Evolutionary conservation across 192 early-diverging fungal species (phyloP), one percentile per base, ranked within the genome.

Genomic region (Backusella tarrabulga): DNA sequence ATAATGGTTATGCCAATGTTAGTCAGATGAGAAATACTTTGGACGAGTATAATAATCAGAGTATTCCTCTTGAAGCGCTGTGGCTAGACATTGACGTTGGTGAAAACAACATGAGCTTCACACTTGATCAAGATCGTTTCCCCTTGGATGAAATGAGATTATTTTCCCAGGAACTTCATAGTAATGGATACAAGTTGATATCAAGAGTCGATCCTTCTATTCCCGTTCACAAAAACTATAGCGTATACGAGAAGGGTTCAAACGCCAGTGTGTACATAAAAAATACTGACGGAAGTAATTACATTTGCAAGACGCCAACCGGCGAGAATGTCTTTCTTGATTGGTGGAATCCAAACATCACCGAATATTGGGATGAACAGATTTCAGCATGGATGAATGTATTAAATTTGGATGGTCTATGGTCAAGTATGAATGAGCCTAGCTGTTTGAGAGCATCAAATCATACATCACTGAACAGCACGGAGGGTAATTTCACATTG

Each of bases 61-160:
- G 81, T 7, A 87, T 93, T 44, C 92, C 92, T 6, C 75, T 74
- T 11, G 66, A 76, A 4, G 26, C 75, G 15, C 26, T 36, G 1
- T 92, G 91, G 91, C 87, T 88, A 4, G 91, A 92, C 71, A 85
- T 93, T 54, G 92, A 93, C 73, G 91, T 92, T 74, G 91, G 91
- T 90, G 89, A 91, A 40, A 34, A 42, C 5, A 84, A 76, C 35
- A 88, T 86, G 67, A 85, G 86, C 50, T 93, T 93, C 50, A 86
- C 92, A 1, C 88, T 86, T 44, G 87, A 91, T 67, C 78, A 81
- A 0, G 71, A 73, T 4, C 82, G 82, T 32, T 93, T 89, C 73
- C 89, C 91, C 0, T 68, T 86, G 14, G 40, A 76, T 2, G 83
- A 88, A 60, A 82, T 91, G 67, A 63, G 77, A 8, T 76, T 72